phyloP scores from a whole-genome alignment of 73 alveolate species.

The Symbiodinium natans region DNA sequence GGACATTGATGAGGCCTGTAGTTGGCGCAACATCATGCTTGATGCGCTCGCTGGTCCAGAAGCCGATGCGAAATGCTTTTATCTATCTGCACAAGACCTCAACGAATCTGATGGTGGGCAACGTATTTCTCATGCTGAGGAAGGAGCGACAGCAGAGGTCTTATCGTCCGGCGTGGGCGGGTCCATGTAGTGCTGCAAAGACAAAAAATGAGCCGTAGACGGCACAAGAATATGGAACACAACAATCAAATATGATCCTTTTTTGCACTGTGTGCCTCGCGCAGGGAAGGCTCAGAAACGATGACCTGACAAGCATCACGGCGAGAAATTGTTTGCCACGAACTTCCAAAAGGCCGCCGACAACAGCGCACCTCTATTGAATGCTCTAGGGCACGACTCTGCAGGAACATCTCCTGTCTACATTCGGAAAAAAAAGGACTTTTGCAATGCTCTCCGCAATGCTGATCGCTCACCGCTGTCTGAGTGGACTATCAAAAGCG shows the following conservation, averaged over 20 bases:
- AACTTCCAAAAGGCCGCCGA: not conserved
- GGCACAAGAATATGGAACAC: no score
- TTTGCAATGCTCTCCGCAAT: no score
- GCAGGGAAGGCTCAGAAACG: conserved; percentile 49
- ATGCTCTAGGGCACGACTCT: conserved; percentile 76
- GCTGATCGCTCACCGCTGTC: no score
- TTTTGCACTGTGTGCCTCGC: conserved; percentile 33
- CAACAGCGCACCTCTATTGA: conserved; percentile 27
- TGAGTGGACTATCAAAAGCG: no score
- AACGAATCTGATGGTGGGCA: no score
- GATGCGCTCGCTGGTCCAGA: no score
- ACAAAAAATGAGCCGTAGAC: not conserved
- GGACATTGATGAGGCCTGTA: not conserved
- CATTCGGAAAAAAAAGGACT: not conserved
- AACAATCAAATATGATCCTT: not conserved
- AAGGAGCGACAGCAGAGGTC: not conserved
- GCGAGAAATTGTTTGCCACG: not conserved
- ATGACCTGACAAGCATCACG: conserved; percentile 19
- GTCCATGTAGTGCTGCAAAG: conserved; percentile 49
- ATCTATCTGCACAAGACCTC: no score
- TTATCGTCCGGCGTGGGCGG: conserved; percentile 43
- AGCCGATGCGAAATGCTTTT: no score
- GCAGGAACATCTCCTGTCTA: conserved; percentile 57
- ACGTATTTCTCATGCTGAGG: no score
- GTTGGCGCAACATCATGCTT: not conserved